A percentile compares a stretch with the other conserved stretches of the same genome.
Conservation (phyloP, 371 early-diverging fungal genomes). For the Mortierella sp. region DNA sequence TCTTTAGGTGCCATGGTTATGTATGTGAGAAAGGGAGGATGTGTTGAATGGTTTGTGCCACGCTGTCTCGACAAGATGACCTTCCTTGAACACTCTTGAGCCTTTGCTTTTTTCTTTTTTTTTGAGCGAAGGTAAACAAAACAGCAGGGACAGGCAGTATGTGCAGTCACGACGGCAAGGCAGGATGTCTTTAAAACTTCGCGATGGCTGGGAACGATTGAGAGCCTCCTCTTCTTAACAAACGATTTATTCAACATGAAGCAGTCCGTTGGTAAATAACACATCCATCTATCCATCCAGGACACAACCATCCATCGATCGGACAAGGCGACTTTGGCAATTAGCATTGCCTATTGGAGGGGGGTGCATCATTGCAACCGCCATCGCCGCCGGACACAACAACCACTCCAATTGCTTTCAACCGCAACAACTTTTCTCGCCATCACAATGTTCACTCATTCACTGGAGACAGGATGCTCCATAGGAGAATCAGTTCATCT, state of each 20-base stretch:
- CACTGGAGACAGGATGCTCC: not conserved
- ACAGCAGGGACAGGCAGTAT: not conserved
- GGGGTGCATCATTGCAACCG: not conserved
- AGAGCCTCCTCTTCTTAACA: slow-evolving; percentile 50
- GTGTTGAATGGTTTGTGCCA: not conserved
- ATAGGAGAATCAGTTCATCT: not conserved
- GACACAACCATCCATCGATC: slow-evolving; percentile 13
- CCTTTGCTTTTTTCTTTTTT: not conserved
- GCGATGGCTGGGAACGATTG: slow-evolving; percentile 10
- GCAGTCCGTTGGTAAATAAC: slow-evolving; percentile 56
- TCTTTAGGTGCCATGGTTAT: slow-evolving; percentile 45
- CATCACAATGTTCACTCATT: not conserved
- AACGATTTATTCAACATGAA: slow-evolving; percentile 56
- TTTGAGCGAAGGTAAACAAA: not conserved
- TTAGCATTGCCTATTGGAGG: not conserved
- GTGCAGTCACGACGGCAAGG: slow-evolving; percentile 11
- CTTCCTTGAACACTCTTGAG: not conserved
- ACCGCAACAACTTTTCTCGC: not conserved
- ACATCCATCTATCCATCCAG: slow-evolving; percentile 38
- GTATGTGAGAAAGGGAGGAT: not conserved
- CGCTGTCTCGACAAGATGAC: not conserved
- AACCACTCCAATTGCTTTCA: not conserved
- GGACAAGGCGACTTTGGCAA: not conserved
- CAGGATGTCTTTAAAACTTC: not conserved
- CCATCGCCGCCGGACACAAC: not conserved